Evolutionary conservation across 2,329 filamentous ascomycete genomes (phyloP).

Genomic region (Beauveria pseudobassiana): DNA sequence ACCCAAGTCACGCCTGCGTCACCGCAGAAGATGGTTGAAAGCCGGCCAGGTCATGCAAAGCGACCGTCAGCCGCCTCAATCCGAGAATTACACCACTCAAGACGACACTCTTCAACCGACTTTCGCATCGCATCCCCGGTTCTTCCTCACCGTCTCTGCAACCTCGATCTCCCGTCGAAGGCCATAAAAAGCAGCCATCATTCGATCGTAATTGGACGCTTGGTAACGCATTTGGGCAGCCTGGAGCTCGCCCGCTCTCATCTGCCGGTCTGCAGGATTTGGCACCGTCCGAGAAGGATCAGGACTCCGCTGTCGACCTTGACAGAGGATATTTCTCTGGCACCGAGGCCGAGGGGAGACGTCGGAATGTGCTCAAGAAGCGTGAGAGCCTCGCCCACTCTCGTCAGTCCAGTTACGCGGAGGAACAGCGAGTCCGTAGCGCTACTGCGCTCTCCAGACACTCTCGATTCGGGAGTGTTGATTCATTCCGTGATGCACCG

Average conservation of each 20-base stretch:
- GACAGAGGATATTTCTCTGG: conserved; percentile 94
- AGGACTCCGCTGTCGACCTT: conserved; percentile 51
- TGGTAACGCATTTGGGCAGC: conserved; percentile 39
- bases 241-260: conserved; percentile 40
- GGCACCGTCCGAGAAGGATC: conserved; percentile 31
- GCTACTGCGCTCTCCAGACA: conserved; percentile 62
- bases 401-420: conserved; percentile 67
- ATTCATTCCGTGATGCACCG: conserved; percentile 59
- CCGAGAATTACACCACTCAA: conserved; percentile 73
- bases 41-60: conserved; percentile 42
- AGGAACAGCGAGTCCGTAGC: conserved; percentile 62
- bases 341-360: conserved; percentile 69
- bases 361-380: conserved; percentile 75
- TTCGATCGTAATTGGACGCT: conserved; percentile 66
- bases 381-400: conserved; percentile 56
- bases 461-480: conserved; percentile 71
- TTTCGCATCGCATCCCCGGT: conserved; percentile 39
- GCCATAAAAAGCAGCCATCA: conserved; percentile 59
- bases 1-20: conserved; percentile 32
- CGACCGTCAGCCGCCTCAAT: conserved; percentile 75
- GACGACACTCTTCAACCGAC: conserved; percentile 83
- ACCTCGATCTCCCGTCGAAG: conserved; percentile 32
- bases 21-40: conserved; percentile 34
- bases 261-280: conserved; percentile 44
- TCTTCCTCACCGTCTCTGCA: conserved; percentile 31